Evolutionary conservation across 306 rosid genomes (phyloP).

Genomic region (barrel medic (Medicago truncatula)): MtrunA17r5.0-ANR NC_053044.1:16954001-16954500

Average conservation of each 20-base stretch:
- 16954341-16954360: conserved; percentile 26
- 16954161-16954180: conserved; percentile 26
- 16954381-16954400: neutral
- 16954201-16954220: conserved; percentile 56
- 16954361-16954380: neutral
- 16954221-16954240: conserved; percentile 77
- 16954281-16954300: conserved; percentile 73
- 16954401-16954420: neutral
- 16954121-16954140: conserved; percentile 9
- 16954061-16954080: conserved; percentile 84
- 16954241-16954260: conserved; percentile 69
- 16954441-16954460: conserved; percentile 13
- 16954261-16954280: conserved; percentile 57
- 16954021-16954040: conserved; percentile 68
- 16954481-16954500: conserved; percentile 32
- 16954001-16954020: conserved; percentile 91
- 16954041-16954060: conserved; percentile 75
- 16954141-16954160: neutral
- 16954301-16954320: conserved; percentile 83
- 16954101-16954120: neutral
- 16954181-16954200: neutral
- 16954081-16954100: conserved; percentile 58
- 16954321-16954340: conserved; percentile 56
- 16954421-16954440: neutral
- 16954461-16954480: conserved; percentile 21